Evolutionary conservation across 768 basidiomycete genomes (phyloP).

Genomic region (Mycena vitilis): DNA sequence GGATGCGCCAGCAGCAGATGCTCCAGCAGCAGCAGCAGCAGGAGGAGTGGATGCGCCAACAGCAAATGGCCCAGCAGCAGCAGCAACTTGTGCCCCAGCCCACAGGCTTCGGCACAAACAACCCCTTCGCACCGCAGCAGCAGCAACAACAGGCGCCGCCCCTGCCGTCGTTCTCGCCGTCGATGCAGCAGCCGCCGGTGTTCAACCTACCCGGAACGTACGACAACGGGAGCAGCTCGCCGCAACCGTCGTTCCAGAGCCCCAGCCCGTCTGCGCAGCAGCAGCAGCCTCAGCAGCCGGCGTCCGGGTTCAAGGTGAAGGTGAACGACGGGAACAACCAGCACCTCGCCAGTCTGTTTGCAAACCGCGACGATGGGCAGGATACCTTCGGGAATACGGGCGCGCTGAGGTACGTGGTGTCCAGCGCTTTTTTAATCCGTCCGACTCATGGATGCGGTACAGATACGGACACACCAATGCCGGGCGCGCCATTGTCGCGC

Average conservation of each 20-base stretch:
- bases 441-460: conserved; percentile 9
- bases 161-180: conserved; percentile 45
- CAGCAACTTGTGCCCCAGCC: conserved; percentile 67
- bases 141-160: conserved; percentile 46
- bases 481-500: conserved; percentile 54
- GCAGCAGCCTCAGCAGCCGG: conserved; percentile 48
- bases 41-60: conserved; percentile 38
- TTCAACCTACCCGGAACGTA: conserved; percentile 83
- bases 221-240: conserved; percentile 57
- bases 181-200: conserved; percentile 52
- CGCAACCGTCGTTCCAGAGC: conserved; percentile 57
- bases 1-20: conserved; percentile 58
- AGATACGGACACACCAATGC: conserved; percentile 73
- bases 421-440: conserved; percentile 6
- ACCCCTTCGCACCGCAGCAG: conserved; percentile 82
- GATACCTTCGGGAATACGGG: conserved; percentile 98
- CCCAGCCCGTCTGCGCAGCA: conserved; percentile 39
- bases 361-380: conserved; percentile 89
- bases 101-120: conserved; percentile 92
- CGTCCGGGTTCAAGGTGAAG: conserved; percentile 53
- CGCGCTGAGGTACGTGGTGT: conserved; percentile 65
- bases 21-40: conserved; percentile 68
- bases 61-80: conserved; percentile 39
- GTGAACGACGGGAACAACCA: conserved; percentile 73
- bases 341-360: conserved; percentile 84